Percentiles rank a stretch among this genome's conserved stretches.
Evolutionary conservation across 257 asterid genomes (phyloP).

Genomic region (Parsonsia alboflavescens): DNA sequence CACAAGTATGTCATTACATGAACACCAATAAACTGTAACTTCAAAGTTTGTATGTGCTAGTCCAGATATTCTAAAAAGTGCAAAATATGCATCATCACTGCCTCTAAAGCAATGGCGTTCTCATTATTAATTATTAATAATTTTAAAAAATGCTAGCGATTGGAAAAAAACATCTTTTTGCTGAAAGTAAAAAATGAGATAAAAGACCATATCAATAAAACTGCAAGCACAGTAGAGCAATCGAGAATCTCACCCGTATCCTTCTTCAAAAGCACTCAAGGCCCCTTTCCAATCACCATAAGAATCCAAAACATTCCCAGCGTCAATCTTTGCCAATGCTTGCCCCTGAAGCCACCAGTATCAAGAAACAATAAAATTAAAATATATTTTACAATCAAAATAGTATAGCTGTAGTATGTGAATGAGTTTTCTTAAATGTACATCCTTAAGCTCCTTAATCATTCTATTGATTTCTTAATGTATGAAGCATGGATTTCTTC

Average conservation of each 20-base stretch:
- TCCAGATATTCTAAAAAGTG: neutral
- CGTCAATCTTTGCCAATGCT: slow-evolving; percentile 75
- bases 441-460: neutral
- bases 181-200: neutral
- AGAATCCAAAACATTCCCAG: slow-evolving; percentile 74
- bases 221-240: neutral
- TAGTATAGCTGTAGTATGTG: neutral
- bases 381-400: slow-evolving; percentile 3
- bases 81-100: neutral
- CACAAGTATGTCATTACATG: neutral
- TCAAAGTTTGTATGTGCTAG: neutral
- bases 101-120: neutral
- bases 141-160: neutral
- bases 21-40: neutral
- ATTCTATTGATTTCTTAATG: neutral
- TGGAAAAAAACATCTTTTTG: neutral
- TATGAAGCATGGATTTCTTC: neutral
- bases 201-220: neutral
- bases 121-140: neutral
- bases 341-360: slow-evolving; percentile 64
- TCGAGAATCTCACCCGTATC: slow-evolving; percentile 52
- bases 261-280: slow-evolving; percentile 69
- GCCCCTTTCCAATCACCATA: slow-evolving; percentile 67
- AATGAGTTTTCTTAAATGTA: neutral
- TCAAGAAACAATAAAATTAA: slow-evolving; percentile 1